Percentiles rank a stretch among this genome's conserved stretches.
phyloP scores from a whole-genome alignment of 768 basidiomycete genomes.

The Tulasnella sp. region DNA sequence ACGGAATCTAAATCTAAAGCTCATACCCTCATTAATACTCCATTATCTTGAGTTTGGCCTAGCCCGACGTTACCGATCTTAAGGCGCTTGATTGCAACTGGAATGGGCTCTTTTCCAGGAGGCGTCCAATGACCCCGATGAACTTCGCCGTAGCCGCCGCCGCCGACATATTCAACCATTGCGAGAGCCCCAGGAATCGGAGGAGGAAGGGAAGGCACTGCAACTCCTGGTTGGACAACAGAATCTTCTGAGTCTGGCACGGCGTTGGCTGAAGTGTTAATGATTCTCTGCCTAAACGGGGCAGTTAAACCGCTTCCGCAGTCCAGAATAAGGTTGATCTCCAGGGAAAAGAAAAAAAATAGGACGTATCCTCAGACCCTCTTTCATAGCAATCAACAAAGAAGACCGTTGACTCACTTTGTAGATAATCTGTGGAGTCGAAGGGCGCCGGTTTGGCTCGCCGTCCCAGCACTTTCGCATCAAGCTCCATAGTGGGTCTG shows the following conservation, averaged over 20 bases:
- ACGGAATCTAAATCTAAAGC: not conserved
- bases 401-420: not conserved
- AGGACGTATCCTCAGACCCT: no score
- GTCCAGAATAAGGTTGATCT: not conserved
- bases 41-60: not conserved
- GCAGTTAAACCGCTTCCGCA: not conserved
- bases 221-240: not conserved
- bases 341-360: not conserved
- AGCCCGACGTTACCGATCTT: not conserved
- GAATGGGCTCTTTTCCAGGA: not conserved
- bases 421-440: not conserved
- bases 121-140: not conserved
- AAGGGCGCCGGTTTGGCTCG: not conserved
- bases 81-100: not conserved
- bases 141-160: not conserved
- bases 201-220: not conserved
- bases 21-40: not conserved
- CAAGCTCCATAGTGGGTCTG: not conserved
- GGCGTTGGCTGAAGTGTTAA: not conserved
- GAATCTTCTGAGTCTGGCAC: not conserved
- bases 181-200: not conserved
- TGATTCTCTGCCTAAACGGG: not conserved
- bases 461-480: not conserved
- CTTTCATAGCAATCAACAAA: not conserved
- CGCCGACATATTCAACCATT: not conserved